Conservation (phyloP, 495 filamentous ascomycete genomes). For the Neurospora pannonica region DNA sequence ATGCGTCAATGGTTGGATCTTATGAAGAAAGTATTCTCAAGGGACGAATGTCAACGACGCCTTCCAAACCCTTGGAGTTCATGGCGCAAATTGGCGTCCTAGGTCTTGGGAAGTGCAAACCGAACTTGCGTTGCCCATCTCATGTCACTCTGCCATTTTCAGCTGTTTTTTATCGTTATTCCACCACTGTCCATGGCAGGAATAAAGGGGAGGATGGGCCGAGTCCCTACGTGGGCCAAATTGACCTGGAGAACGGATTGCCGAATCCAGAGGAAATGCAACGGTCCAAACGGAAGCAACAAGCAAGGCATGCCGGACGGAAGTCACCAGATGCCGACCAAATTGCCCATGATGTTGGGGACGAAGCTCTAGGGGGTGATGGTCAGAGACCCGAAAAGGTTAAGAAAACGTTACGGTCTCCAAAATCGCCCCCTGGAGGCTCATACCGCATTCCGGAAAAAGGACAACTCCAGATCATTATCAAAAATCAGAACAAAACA, state of each 20-base stretch:
- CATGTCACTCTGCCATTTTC: constrained; percentile 92
- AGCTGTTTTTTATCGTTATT: constrained; percentile 93
- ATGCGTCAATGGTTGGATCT: constrained; percentile 93
- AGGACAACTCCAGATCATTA: constrained; percentile 92
- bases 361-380: constrained; percentile 27
- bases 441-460: constrained; percentile 92
- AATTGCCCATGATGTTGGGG: constrained; percentile 15
- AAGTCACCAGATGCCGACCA: constrained; percentile 19
- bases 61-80: constrained; percentile 88
- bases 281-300: constrained; percentile 37
- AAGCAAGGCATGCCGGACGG: constrained; percentile 22
- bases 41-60: constrained; percentile 93
- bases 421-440: constrained; percentile 67
- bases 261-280: constrained; percentile 36
- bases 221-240: constrained; percentile 90
- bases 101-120: constrained; percentile 82
- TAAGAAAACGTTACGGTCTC: constrained; percentile 56
- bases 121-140: constrained; percentile 73
- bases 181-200: constrained; percentile 50
- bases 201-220: constrained; percentile 66
- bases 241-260: constrained; percentile 81
- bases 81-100: constrained; percentile 92
- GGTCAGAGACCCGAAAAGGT: constrained; percentile 34
- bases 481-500: constrained; percentile 94
- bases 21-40: constrained; percentile 95